Conservation (phyloP, 2,329 filamentous ascomycete species). For the Beauveria brongniartii region DNA sequence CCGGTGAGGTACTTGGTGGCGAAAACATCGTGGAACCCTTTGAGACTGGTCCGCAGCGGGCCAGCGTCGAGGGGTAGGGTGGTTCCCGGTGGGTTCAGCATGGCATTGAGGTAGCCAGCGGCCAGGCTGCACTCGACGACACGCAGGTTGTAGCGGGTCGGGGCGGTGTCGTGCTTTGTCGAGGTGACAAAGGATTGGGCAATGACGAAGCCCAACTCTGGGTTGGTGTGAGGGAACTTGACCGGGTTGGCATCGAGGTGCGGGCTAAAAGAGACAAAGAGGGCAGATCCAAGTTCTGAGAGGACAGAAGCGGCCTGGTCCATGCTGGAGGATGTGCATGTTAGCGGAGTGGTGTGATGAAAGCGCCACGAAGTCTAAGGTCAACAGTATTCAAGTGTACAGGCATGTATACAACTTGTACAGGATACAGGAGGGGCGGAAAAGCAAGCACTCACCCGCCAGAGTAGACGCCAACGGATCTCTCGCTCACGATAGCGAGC, state of each 20-base stretch:
- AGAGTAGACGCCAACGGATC: conserved; percentile 90
- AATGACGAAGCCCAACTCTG: conserved; percentile 84
- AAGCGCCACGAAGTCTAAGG: not conserved
- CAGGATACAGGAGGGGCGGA: not conserved
- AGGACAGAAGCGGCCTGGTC: conserved; percentile 96
- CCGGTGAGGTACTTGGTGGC: conserved; percentile 30
- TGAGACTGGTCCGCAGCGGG: conserved; percentile 74
- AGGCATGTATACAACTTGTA: not conserved
- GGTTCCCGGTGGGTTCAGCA: conserved; percentile 47
- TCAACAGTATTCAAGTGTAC: not conserved
- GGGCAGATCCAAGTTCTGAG: conserved; percentile 73
- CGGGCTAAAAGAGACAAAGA: conserved; percentile 86
- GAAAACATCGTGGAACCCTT: conserved; percentile 79
- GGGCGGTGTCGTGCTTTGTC: conserved; percentile 90
- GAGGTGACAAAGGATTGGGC: conserved; percentile 90
- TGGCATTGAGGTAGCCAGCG: conserved; percentile 57
- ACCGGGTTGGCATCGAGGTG: conserved; percentile 68
- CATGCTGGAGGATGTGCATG: conserved; percentile 54
- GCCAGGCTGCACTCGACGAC: conserved; percentile 94
- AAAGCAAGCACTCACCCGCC: conserved; percentile 57
- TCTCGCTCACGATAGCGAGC: conserved; percentile 88
- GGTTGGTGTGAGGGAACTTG: conserved; percentile 69
- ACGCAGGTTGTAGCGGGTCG: conserved; percentile 91
- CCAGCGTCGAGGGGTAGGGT: conserved; percentile 68
- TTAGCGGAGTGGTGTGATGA: not conserved